phyloP scores from a whole-genome alignment of 495 filamentous ascomycete species.

The Hypoxylon intermedium region DNA sequence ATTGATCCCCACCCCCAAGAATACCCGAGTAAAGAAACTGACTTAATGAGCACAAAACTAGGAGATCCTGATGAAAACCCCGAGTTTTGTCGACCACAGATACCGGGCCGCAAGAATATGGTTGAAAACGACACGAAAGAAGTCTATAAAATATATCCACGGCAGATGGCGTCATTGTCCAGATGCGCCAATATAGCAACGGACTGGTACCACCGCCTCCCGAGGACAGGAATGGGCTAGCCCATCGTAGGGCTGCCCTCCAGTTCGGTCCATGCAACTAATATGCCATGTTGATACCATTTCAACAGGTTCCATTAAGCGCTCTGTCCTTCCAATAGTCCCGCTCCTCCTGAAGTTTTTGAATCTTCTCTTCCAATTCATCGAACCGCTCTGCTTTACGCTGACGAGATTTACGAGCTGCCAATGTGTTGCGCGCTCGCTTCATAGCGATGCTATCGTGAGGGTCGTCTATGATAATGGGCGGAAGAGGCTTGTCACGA shows the following conservation, averaged over 20 bases:
- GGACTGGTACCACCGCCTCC: conserved; percentile 46
- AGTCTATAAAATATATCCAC: conserved; percentile 30
- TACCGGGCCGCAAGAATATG: neutral
- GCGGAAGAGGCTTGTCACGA: conserved; percentile 79
- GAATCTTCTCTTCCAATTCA: conserved; percentile 63
- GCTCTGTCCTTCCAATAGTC: conserved; percentile 68
- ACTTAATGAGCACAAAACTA: conserved; percentile 1
- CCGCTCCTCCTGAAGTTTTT: conserved; percentile 57
- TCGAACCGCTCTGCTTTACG: conserved; percentile 76
- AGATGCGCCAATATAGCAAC: conserved; percentile 40
- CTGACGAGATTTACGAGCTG: conserved; percentile 91
- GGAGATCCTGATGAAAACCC: conserved; percentile 12
- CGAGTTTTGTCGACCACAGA: conserved; percentile 15
- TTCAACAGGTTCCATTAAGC: conserved; percentile 34
- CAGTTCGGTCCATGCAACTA: conserved; percentile 30
- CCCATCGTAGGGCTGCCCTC: conserved; percentile 25
- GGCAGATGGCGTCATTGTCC: conserved; percentile 45
- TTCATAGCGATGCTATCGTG: conserved; percentile 77
- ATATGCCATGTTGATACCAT: conserved; percentile 23
- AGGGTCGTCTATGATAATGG: conserved; percentile 78
- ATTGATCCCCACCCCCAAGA: neutral
- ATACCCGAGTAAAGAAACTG: neutral
- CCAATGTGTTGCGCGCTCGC: conserved; percentile 93
- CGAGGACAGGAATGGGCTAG: conserved; percentile 9
- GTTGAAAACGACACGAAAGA: conserved; percentile 36